Base-by-base conservation (phyloP, 2,329 filamentous ascomycete genomes). In the Raffaelea ambrosiae region DNA sequence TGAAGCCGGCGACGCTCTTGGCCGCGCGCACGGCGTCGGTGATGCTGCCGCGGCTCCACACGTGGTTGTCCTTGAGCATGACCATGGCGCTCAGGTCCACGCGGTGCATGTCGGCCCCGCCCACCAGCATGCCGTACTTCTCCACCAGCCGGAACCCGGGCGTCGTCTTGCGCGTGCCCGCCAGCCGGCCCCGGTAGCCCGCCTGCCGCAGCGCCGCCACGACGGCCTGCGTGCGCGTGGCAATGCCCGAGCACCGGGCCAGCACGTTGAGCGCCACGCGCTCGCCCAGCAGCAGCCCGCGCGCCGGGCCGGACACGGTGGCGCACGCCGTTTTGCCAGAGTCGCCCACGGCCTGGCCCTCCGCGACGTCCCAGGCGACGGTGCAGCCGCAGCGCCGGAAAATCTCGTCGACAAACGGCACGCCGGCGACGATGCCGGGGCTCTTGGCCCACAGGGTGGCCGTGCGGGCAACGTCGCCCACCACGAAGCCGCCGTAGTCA, bases 31-130 rank as follows among this genome's bases (percentile, higher is more conserved):
- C 90, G 5, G 93, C 93, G 20, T 86, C 81, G 1, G 85, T 82
- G 64, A 98, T 97, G 61, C 85, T 87, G 22, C 84, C 84, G 47
- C 86, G 84, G 53, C 88, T 88, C 85, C 91, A 96, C 49, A 98
- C 84, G 67, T 98, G 93, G 67, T 98, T 98, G 68, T 98, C 93
- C 72, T 98, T 98, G 55, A 98, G 76, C 93, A 98, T 98, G 48
- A 90, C 90, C 93, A 98, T 97, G 54, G 84, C 79, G 63, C 82
- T 86, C 48, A 98, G 73, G 64, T 98, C 93, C 68, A 95, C 88
- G 29, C 93, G 76, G 66, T 98, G 93, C 3, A 84, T 80, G 67
- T 98, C 93, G 16, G 88, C 90, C 11, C 93, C 93, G 48, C 91
- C 93, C 16, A 95, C 84, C 20, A 96, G 72, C 84, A 98, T 96